These are phyloP conservation scores for Pochonia chlamydosporia DNA, from an alignment of 2,329 filamentous ascomycete genomes.

Conservation along the genomic window DNA sequence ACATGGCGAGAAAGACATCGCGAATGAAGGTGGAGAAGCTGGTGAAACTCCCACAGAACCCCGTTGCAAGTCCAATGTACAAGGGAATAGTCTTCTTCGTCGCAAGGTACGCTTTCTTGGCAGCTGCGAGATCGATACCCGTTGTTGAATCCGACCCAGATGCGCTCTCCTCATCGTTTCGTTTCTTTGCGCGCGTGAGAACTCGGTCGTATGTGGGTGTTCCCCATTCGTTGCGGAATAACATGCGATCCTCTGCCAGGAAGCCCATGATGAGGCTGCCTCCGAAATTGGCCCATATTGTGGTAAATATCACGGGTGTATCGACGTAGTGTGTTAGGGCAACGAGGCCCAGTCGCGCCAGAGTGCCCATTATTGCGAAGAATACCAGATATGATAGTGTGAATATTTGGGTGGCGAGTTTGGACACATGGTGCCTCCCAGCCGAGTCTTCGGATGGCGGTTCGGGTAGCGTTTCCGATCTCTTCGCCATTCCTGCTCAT, in stretches of 20 bases:
- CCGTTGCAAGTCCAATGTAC: conserved; percentile 80
- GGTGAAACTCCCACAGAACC: conserved; percentile 85
- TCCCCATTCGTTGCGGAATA: conserved; percentile 68
- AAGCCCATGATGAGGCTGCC: conserved; percentile 84
- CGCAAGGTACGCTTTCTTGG: conserved; percentile 53
- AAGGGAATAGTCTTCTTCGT: conserved; percentile 82
- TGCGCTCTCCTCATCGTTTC: conserved; percentile 32
- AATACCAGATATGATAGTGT: conserved; percentile 77
- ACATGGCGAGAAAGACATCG: conserved; percentile 72
- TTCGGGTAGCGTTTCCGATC: conserved; percentile 9
- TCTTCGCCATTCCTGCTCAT: conserved; percentile 9
- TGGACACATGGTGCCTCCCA: conserved; percentile 32
- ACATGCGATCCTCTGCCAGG: conserved; percentile 67
- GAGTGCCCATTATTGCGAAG: conserved; percentile 78
- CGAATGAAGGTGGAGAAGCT: conserved; percentile 83
- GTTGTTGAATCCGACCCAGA: conserved; percentile 6
- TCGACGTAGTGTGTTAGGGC: conserved; percentile 75
- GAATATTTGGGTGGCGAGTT: conserved; percentile 54
- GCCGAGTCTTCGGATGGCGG: conserved; percentile 4
- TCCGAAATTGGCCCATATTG: conserved; percentile 82
- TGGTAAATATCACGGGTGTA: conserved; percentile 66
- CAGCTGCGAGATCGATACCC: conserved; percentile 33
- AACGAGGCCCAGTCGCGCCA: conserved; percentile 75
- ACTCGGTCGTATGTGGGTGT: conserved; percentile 31
- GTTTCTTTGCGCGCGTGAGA: conserved; percentile 22